Evolutionary conservation across 1,284 basidiomycete genomes (phyloP).

Genomic region (Anthracocystis panici-leucophaei): DNA sequence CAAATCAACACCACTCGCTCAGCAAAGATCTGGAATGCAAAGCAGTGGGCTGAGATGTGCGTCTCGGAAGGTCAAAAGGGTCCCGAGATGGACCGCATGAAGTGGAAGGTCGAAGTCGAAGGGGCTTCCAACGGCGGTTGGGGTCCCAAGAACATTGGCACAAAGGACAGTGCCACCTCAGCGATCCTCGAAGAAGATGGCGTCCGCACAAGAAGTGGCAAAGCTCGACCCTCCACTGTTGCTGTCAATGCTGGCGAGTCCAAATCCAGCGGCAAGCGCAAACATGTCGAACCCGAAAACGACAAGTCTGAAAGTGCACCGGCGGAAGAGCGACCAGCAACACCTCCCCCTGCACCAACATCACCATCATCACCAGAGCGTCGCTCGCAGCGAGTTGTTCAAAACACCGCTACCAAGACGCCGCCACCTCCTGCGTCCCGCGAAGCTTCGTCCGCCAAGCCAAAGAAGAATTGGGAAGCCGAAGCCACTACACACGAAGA

Average conservation of each 20-base stretch:
- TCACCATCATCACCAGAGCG: conserved; percentile 23
- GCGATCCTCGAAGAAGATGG: conserved; percentile 56
- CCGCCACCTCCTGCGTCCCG: conserved; percentile 17
- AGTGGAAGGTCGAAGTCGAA: conserved; percentile 60
- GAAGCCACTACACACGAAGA: conserved; percentile 56
- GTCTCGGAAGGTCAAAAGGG: conserved; percentile 53
- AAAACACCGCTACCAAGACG: conserved; percentile 12
- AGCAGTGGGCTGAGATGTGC: conserved; percentile 67
- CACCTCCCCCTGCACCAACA: conserved; percentile 11
- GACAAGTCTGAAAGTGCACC: conserved; percentile 15
- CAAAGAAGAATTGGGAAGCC: conserved; percentile 55
- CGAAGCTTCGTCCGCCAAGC: conserved; percentile 39
- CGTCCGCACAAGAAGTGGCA: conserved; percentile 60
- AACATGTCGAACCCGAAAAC: conserved; percentile 18
- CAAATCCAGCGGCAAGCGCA: conserved; percentile 28
- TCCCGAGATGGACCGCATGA: conserved; percentile 65
- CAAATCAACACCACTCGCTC: conserved; percentile 66
- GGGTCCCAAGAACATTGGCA: conserved; percentile 45
- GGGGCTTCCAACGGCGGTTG: conserved; percentile 51
- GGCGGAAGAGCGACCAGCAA: conserved; percentile 16
- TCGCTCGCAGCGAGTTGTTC: conserved; percentile 24
- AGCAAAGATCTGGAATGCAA: conserved; percentile 63
- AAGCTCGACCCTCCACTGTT: conserved; percentile 20
- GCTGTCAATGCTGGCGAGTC: not conserved
- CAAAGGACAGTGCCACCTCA: conserved; percentile 27